Evolutionary conservation across 768 basidiomycete genomes (phyloP).

Genomic region (Roridomyces roridus): DNA sequence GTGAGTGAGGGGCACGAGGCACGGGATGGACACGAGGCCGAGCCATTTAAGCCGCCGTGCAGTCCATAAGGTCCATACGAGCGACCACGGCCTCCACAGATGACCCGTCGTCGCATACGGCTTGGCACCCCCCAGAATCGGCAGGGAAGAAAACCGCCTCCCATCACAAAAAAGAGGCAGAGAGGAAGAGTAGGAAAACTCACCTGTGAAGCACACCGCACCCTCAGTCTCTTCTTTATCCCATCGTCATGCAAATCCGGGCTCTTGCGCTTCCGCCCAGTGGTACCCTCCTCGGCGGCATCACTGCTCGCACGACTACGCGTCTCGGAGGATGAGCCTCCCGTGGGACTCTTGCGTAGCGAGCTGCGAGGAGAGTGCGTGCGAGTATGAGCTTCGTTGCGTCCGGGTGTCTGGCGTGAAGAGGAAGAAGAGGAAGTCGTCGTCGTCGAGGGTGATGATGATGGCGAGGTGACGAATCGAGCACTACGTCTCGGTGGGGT

Average conservation of each 20-base stretch:
- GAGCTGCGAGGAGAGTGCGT: not conserved
- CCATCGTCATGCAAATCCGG: conserved; percentile 9
- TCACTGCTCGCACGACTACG: too few relatives aligned
- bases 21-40: too few relatives aligned
- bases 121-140: too few relatives aligned
- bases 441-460: not conserved
- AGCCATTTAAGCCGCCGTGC: too few relatives aligned
- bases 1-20: not conserved
- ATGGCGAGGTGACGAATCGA: not conserved
- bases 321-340: not conserved
- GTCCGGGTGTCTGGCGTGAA: not conserved
- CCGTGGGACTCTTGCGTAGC: not conserved
- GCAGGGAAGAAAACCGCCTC: not conserved
- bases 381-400: not conserved
- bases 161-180: not conserved
- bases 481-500: conserved; percentile 3
- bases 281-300: not conserved
- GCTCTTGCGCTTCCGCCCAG: conserved; percentile 17
- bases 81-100: too few relatives aligned
- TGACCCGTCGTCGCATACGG: too few relatives aligned
- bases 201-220: conserved; percentile 19
- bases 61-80: too few relatives aligned
- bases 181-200: not conserved
- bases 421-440: too few relatives aligned
- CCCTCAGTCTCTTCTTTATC: conserved; percentile 1